Conservation (phyloP, 2,329 filamentous ascomycete species). For the Emmonsia crescens region DNA sequence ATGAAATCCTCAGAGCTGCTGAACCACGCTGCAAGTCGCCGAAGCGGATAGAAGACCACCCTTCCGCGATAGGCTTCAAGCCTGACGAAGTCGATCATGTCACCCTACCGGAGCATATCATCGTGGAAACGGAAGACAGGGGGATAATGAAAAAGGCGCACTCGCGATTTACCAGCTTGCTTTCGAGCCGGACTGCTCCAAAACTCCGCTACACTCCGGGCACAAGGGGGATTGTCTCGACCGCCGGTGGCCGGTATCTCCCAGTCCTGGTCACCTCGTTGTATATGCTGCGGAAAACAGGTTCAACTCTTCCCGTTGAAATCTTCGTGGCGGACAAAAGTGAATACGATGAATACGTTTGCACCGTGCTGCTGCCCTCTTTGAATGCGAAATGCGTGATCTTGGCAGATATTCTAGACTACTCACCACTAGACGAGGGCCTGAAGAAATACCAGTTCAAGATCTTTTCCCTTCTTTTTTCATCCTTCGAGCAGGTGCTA, state of each 20-base stretch:
- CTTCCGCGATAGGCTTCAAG: conserved; percentile 11
- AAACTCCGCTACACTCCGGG: conserved; percentile 8
- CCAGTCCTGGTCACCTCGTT: conserved; percentile 25
- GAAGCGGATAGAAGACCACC: conserved; percentile 9
- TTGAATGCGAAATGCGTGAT: conserved; percentile 24
- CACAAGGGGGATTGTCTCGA: conserved; percentile 12
- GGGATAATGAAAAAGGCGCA: conserved; percentile 12
- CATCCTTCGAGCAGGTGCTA: conserved; percentile 48
- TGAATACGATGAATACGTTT: conserved; percentile 24
- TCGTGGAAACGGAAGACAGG: conserved; percentile 8
- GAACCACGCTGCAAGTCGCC: conserved; percentile 12
- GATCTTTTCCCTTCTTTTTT: conserved; percentile 46
- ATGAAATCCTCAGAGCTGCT: conserved; percentile 11
- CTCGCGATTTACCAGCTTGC: conserved; percentile 7
- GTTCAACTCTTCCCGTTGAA: conserved; percentile 28
- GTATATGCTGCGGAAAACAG: conserved; percentile 26
- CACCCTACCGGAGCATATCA: conserved; percentile 11
- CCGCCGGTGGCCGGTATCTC: conserved; percentile 17
- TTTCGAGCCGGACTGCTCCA: conserved; percentile 8
- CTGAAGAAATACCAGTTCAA: conserved; percentile 51
- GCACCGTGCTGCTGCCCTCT: conserved; percentile 20
- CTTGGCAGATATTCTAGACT: conserved; percentile 26
- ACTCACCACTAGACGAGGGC: conserved; percentile 38
- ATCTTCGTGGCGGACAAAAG: conserved; percentile 21
- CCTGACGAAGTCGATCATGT: conserved; percentile 11